A percentile compares a stretch with the other conserved stretches of the same genome.
phyloP scores from a whole-genome alignment of 305 asterid species.

The Caryopteris hybrid region DNA sequence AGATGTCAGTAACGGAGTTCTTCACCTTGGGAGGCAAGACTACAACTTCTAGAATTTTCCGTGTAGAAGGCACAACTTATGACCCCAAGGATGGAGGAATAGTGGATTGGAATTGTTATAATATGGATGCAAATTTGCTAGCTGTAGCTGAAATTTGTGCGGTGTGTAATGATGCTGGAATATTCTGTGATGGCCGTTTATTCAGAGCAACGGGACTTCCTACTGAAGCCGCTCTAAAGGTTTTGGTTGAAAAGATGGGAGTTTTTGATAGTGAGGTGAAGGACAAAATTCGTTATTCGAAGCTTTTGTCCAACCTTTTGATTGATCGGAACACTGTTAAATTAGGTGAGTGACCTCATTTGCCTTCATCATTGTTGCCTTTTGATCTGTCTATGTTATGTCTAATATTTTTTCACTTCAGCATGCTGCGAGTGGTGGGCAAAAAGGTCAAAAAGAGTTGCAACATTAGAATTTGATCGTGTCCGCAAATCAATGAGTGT shows the following conservation, averaged over 20 bases:
- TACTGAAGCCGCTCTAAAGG: constrained; percentile 96
- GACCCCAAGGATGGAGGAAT: constrained; percentile 86
- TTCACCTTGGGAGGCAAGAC: constrained; percentile 57
- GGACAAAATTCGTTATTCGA: constrained; percentile 43
- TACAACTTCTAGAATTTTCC: constrained; percentile 39
- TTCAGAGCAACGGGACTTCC: constrained; percentile 83
- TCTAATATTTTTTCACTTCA: constrained; percentile 18
- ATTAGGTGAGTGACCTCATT: constrained; percentile 43
- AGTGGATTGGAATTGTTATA: constrained; percentile 57
- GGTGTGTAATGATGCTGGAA: constrained; percentile 83
- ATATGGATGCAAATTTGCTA: constrained; percentile 66
- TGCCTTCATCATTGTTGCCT: background rate
- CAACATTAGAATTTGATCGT: constrained; percentile 87
- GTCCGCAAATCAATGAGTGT: constrained; percentile 91
- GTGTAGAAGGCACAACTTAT: constrained; percentile 79
- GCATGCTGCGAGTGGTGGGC: constrained; percentile 92
- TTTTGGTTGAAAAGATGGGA: constrained; percentile 94
- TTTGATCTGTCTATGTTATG: background rate
- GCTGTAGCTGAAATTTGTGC: constrained; percentile 79
- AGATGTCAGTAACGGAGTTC: constrained; percentile 80
- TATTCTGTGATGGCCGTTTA: constrained; percentile 57
- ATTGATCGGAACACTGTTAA: constrained; percentile 59
- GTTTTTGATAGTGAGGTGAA: constrained; percentile 56
- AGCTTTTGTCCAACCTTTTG: constrained; percentile 57
- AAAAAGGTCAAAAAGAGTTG: constrained; percentile 60